Evolutionary conservation across 305 asterid species (phyloP).

Genomic region (Galium porrigens): DNA sequence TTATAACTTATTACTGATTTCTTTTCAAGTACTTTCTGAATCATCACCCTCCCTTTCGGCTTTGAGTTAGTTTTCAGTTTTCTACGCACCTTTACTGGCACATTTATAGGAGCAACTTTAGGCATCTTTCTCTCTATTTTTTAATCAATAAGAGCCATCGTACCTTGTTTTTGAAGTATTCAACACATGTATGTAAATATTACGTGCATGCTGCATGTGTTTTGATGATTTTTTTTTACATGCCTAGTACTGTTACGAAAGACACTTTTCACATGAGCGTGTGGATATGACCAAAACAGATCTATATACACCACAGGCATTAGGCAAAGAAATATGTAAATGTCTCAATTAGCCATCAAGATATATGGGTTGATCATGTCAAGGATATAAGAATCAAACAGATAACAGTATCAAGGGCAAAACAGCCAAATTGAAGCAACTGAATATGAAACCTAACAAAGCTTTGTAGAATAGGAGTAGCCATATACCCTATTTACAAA

Average conservation of each 20-base stretch:
- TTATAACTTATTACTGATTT: too few species aligned
- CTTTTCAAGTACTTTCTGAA: too few species aligned
- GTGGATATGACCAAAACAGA: background rate
- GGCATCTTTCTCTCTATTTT: background rate
- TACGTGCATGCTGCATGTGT: background rate
- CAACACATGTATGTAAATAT: background rate
- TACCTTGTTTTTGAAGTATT: background rate
- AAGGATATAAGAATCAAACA: background rate
- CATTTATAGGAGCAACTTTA: background rate
- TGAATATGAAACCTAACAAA: constrained; percentile 8
- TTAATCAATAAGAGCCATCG: background rate
- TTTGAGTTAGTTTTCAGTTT: background rate
- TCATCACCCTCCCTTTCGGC: background rate
- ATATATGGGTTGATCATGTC: too few species aligned
- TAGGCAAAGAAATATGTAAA: background rate
- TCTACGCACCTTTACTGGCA: background rate
- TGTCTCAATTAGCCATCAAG: background rate
- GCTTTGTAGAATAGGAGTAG: background rate
- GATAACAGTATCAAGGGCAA: background rate
- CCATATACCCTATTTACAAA: background rate
- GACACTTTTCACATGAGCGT: background rate
- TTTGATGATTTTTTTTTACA: background rate
- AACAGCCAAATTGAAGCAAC: background rate
- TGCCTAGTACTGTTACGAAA: background rate
- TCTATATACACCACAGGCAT: background rate